Percentiles rank a stretch among this genome's conserved stretches.
These are phyloP conservation scores for Smittium mucronatum DNA, from an alignment of 371 early-diverging fungal genomes.

Conservation along the genomic window DNA sequence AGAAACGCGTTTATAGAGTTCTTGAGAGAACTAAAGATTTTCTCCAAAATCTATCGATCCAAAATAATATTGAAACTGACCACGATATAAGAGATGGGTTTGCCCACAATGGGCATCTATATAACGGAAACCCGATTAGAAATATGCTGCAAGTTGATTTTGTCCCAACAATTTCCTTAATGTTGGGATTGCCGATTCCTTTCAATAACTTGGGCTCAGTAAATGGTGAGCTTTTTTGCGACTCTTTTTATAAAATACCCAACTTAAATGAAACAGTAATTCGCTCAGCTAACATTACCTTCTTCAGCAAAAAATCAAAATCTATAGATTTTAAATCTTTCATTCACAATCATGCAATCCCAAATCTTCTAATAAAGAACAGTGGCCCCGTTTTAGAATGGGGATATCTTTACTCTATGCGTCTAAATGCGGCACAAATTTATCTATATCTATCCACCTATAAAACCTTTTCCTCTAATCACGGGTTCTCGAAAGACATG, in stretches of 20 bases:
- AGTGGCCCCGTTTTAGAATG: slow-evolving; percentile 11
- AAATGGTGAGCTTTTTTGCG: slow-evolving; percentile 47
- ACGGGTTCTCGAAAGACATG: slow-evolving; percentile 28
- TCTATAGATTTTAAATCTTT: background rate
- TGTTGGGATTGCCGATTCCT: slow-evolving; percentile 79
- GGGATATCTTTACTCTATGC: slow-evolving; percentile 42
- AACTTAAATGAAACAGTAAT: background rate
- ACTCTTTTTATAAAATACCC: slow-evolving; percentile 7
- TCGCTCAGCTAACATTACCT: background rate
- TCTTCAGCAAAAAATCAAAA: background rate
- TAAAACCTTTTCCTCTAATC: slow-evolving; percentile 17
- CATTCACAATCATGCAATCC: background rate
- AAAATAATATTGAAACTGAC: background rate
- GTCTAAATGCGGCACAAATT: slow-evolving; percentile 67
- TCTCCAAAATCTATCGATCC: background rate
- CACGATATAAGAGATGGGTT: slow-evolving; percentile 16
- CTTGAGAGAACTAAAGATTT: slow-evolving; percentile 16
- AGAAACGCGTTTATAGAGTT: slow-evolving; percentile 14
- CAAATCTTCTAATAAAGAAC: background rate
- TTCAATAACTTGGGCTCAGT: slow-evolving; percentile 76
- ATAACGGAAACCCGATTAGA: slow-evolving; percentile 9
- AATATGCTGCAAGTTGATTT: slow-evolving; percentile 68
- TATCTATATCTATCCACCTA: slow-evolving; percentile 52
- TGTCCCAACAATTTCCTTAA: slow-evolving; percentile 69
- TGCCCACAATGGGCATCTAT: slow-evolving; percentile 17